Evolutionary conservation across 2,329 filamentous ascomycete genomes (phyloP).

Genomic region (Grosmannia serpens): DNA sequence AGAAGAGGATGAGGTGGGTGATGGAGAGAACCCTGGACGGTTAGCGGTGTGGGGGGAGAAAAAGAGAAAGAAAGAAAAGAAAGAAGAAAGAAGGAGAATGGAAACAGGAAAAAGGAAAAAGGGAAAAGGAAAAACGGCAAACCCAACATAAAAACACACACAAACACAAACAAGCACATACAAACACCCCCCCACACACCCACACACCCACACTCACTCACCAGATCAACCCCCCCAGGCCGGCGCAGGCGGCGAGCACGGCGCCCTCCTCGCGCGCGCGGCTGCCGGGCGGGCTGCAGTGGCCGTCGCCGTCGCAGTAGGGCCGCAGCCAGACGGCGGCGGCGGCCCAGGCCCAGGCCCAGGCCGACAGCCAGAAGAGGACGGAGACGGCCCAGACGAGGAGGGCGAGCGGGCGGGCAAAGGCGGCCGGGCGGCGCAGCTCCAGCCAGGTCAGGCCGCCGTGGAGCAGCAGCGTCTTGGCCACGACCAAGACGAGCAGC

Average conservation of each 20-base stretch:
- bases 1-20: slow-evolving; percentile 14
- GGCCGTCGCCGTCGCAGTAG: slow-evolving; percentile 16
- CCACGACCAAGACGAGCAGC: slow-evolving; percentile 33
- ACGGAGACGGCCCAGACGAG: slow-evolving; percentile 23
- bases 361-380: slow-evolving; percentile 25
- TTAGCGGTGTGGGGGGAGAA: not conserved
- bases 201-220: no score
- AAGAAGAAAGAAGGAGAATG: not conserved
- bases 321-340: slow-evolving; percentile 24
- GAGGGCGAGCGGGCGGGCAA: slow-evolving; percentile 26
- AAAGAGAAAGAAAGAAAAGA: not conserved
- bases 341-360: slow-evolving; percentile 9
- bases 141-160: no score
- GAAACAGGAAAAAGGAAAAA: not conserved
- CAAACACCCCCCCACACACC: no score
- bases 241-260: slow-evolving; percentile 27
- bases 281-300: slow-evolving; percentile 12
- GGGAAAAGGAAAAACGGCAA: not conserved
- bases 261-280: slow-evolving; percentile 17
- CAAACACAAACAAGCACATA: no score
- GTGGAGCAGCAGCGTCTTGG: slow-evolving; percentile 29
- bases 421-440: slow-evolving; percentile 23
- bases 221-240: slow-evolving; percentile 30
- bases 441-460: slow-evolving; percentile 26
- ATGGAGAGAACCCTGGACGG: slow-evolving; percentile 25